Evolutionary conservation across 768 basidiomycete species (phyloP), one percentile per base, ranked within the genome.

Genomic region (Lentinula guzmanii): DNA sequence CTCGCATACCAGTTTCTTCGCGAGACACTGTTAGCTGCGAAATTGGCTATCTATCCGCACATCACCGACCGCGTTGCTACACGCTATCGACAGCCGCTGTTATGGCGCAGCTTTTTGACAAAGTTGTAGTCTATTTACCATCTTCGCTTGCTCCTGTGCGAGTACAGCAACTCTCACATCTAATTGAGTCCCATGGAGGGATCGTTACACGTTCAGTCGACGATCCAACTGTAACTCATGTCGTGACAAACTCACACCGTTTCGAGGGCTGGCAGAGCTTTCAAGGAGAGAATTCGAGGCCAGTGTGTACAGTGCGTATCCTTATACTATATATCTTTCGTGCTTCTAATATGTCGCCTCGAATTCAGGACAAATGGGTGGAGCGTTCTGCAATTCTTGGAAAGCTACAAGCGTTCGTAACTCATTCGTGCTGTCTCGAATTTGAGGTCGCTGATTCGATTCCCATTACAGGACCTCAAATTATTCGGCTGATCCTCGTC

Each of bases 401-500:
- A 1, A 81, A 82, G 64, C 61, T 77, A 4, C 87, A 90, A 66
- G 75, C 79, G 82, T 87, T 61, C 50, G 86, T 74, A 16, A 37
- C 45, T 39, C 24, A 1, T 33, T 45, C 4, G 28, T 28, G 28
- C 28, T 55, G 13, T 24, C 31, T 60, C 21, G 13, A 28, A 7
- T 42, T 15, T 46, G 18, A 43, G 13, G 24, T 18, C 28, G 3
- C 50, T 43, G 24, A 7, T 53, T 46, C 58, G 13, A 61, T 60
- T 18, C 11, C 65, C 39, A 43, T 21, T 9, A 33, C 58, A 86
- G 84, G 24, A 69, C 85, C 5, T 71, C 81, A 28, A 84, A 77
- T 68, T 95, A 86, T 74, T 95, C 93, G 2, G 78, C 91, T 2
- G 86, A 93, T 70, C 90, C 90, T 0, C 70, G 79, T 0, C 83